Evolutionary conservation across 2,329 filamentous ascomycete species (phyloP).

Genomic region (Cladosporium cucumerinum): DNA sequence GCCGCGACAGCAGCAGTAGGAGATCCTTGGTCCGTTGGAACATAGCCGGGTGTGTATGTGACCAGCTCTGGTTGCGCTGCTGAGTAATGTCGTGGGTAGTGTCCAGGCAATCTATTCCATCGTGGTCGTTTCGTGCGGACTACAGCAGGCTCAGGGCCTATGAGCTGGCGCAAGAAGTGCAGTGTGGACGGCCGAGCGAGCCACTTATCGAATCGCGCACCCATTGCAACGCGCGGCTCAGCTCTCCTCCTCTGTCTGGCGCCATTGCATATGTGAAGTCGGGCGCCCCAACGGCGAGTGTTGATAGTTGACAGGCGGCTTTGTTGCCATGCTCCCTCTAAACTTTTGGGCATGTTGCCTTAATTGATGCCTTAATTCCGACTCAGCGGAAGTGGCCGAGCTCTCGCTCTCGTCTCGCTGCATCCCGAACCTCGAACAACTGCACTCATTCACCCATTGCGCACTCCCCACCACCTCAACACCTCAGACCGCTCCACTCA

Average conservation of each 20-base stretch:
- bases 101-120: background rate
- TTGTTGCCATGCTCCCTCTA: background rate
- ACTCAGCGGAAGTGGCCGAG: background rate
- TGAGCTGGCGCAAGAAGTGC: conserved; percentile 17
- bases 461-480: background rate
- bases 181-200: conserved; percentile 45
- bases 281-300: background rate
- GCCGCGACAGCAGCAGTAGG: background rate
- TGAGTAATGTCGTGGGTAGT: background rate
- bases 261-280: conserved; percentile 32
- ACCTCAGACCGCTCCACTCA: conserved; percentile 1
- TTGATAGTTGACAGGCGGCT: background rate
- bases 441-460: conserved; percentile 11
- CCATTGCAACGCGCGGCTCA: conserved; percentile 38
- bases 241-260: conserved; percentile 29
- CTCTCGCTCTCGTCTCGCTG: conserved; percentile 3
- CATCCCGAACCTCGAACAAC: background rate
- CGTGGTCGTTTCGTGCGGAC: background rate
- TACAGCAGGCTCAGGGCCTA: conserved; percentile 10
- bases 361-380: background rate
- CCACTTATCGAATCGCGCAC: conserved; percentile 44
- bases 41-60: background rate
- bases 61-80: background rate
- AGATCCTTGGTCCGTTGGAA: background rate
- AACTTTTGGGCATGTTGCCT: background rate